Percentiles rank a stretch among this genome's conserved stretches.
These are phyloP conservation scores for Galerina sulciceps DNA, from an alignment of 768 basidiomycete genomes.

Conservation along the genomic window DNA sequence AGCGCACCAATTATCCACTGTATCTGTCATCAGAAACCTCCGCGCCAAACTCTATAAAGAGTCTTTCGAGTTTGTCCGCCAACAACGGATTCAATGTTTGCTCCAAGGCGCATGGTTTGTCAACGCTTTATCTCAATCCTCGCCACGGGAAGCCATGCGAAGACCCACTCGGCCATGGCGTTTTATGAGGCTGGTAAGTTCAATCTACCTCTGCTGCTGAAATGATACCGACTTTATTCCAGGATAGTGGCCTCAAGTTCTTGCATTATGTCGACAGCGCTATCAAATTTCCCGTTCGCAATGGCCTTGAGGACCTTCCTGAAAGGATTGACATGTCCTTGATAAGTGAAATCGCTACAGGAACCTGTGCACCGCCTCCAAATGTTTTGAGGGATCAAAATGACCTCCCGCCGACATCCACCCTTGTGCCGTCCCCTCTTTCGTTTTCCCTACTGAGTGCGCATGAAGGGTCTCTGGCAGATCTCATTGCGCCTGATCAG, in stretches of 20 bases:
- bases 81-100: slow-evolving; percentile 87
- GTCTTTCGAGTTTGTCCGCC: slow-evolving; percentile 86
- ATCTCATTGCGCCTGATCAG: slow-evolving; percentile 78
- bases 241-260: slow-evolving; percentile 82
- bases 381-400: slow-evolving; percentile 64
- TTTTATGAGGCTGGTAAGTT: slow-evolving; percentile 82
- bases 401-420: slow-evolving; percentile 57
- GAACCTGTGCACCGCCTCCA: slow-evolving; percentile 72
- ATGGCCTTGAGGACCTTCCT: slow-evolving; percentile 85
- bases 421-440: slow-evolving; percentile 63
- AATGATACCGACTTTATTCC: slow-evolving; percentile 11
- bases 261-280: slow-evolving; percentile 87
- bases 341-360: slow-evolving; percentile 80
- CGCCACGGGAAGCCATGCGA: slow-evolving; percentile 56
- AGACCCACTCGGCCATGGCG: slow-evolving; percentile 76
- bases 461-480: slow-evolving; percentile 74
- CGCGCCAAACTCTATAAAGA: slow-evolving; percentile 87
- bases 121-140: slow-evolving; percentile 65
- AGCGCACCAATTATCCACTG: slow-evolving; percentile 2
- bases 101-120: slow-evolving; percentile 93
- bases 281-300: slow-evolving; percentile 77
- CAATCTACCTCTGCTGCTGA: background rate
- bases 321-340: slow-evolving; percentile 82
- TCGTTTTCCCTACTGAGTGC: slow-evolving; percentile 79
- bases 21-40: slow-evolving; percentile 61